Evolutionary conservation across 169 alveolate genomes (phyloP).

Genomic region (Plasmodium inui): DNA sequence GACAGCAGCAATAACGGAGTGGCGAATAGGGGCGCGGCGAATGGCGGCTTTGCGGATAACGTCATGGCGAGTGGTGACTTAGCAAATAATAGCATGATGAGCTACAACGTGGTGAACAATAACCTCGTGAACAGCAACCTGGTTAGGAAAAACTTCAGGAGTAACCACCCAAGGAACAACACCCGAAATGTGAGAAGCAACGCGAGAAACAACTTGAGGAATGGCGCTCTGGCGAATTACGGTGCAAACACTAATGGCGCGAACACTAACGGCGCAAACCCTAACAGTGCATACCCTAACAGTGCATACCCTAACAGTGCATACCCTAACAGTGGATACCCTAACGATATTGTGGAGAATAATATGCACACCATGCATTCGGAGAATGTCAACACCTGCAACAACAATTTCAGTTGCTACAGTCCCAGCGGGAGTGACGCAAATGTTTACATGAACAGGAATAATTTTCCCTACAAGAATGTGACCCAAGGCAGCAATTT

Average conservation of each 20-base stretch:
- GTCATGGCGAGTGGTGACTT: not conserved
- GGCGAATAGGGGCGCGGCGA: not conserved
- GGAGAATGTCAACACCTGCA: not conserved
- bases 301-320: not conserved
- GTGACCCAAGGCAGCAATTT: not conserved
- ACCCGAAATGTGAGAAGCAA: not conserved
- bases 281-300: no score
- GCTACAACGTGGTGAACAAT: not conserved
- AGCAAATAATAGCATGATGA: not conserved
- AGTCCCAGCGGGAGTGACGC: not conserved
- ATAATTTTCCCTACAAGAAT: not conserved
- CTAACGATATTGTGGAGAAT: slow-evolving; percentile 1
- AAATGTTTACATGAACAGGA: not conserved
- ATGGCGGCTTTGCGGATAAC: not conserved
- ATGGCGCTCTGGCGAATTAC: not conserved
- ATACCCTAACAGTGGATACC: not conserved
- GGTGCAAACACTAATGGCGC: not conserved
- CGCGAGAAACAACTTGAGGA: not conserved
- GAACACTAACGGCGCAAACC: no score
- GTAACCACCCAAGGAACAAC: not conserved
- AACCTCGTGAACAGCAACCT: not conserved
- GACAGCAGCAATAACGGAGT: not conserved
- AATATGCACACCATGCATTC: not conserved
- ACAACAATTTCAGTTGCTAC: not conserved
- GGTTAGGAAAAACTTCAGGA: no score